phyloP scores from a whole-genome alignment of 306 rosid species.

The Rosa rugosa region DNA sequence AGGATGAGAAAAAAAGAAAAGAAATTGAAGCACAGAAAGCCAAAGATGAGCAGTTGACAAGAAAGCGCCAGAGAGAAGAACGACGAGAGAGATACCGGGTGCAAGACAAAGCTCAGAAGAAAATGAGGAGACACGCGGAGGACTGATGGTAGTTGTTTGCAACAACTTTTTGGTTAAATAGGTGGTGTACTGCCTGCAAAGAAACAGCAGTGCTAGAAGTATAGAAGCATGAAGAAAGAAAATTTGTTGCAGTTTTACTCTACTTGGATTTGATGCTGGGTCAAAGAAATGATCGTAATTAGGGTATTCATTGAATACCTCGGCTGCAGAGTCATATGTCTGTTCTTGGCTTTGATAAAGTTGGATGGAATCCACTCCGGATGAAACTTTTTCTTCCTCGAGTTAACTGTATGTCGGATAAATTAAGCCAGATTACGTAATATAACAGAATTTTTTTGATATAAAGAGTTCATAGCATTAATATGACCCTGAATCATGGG shows the following conservation, averaged over 20 bases:
- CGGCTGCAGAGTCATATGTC: no score
- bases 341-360: no score
- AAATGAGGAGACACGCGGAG: conserved; percentile 46
- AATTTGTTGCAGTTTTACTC: not conserved
- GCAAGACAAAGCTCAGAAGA: conserved; percentile 68
- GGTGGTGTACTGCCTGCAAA: not conserved
- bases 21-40: conserved; percentile 54
- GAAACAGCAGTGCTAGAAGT: not conserved
- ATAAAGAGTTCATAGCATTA: no score
- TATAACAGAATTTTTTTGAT: no score
- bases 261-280: not conserved
- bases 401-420: no score
- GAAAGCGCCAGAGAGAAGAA: conserved; percentile 86
- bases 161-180: not conserved
- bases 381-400: no score
- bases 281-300: not conserved
- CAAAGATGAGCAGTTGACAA: conserved; percentile 60
- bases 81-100: conserved; percentile 66
- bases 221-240: not conserved
- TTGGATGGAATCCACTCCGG: no score
- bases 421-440: no score
- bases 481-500: no score
- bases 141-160: conserved; percentile 16
- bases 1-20: conserved; percentile 64
- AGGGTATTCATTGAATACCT: no score